Percentiles rank a stretch among this genome's conserved stretches.
Evolutionary conservation across 2,329 filamentous ascomycete species (phyloP).

Genomic region (Fusarium proliferatum): DNA sequence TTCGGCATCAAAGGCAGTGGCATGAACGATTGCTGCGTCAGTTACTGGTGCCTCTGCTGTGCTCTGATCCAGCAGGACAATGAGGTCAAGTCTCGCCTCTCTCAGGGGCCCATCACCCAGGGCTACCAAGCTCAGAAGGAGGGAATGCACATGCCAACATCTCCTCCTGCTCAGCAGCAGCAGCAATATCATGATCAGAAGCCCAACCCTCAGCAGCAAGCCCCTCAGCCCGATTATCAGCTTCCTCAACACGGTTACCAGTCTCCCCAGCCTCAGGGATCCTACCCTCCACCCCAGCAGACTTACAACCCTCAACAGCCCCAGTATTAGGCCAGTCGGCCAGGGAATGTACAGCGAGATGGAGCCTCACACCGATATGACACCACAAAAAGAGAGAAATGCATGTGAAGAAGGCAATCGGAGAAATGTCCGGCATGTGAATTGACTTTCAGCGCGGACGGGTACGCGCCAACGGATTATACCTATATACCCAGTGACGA

Average conservation of each 20-base stretch:
- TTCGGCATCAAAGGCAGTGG: conserved; percentile 64
- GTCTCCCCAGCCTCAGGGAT: conserved; percentile 38
- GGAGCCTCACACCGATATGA: conserved; percentile 6
- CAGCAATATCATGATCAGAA: conserved; percentile 16
- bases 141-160: conserved; percentile 51
- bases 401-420: conserved; percentile 1
- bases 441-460: conserved; percentile 11
- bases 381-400: conserved; percentile 2
- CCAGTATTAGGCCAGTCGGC: conserved; percentile 30
- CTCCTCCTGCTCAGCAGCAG: conserved; percentile 25
- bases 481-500: conserved; percentile 45
- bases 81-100: conserved; percentile 55
- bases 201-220: conserved; percentile 23
- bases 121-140: conserved; percentile 53
- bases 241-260: conserved; percentile 36
- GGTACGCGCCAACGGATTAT: conserved; percentile 39
- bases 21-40: conserved; percentile 61
- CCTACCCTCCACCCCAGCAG: conserved; percentile 39
- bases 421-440: conserved; percentile 3
- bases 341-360: not conserved
- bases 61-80: conserved; percentile 68
- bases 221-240: conserved; percentile 31
- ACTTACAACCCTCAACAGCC: conserved; percentile 42
- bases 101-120: conserved; percentile 46
- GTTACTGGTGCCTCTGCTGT: conserved; percentile 68